Conservation (phyloP, 2,329 filamentous ascomycete genomes). For the Purpureocillium takamizusanense region DNA sequence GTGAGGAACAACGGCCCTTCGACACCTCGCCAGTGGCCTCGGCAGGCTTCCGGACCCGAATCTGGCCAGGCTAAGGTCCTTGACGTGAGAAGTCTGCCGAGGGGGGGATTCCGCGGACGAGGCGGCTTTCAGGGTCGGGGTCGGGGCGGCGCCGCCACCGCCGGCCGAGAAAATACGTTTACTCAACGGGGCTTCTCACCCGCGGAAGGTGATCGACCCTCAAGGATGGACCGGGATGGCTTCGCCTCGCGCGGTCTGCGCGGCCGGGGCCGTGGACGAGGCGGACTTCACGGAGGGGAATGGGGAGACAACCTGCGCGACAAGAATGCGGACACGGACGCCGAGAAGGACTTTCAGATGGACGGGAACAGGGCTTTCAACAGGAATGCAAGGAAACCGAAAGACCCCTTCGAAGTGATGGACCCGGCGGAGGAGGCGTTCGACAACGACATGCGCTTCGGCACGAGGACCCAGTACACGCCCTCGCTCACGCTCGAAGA, state of each 20-base stretch:
- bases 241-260: conserved; percentile 7
- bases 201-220: conserved; percentile 9
- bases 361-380: no score
- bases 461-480: conserved; percentile 18
- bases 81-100: conserved; percentile 27
- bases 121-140: conserved; percentile 15
- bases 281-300: conserved; percentile 7
- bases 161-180: neutral
- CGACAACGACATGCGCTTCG: conserved; percentile 25
- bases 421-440: conserved; percentile 25
- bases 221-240: conserved; percentile 5
- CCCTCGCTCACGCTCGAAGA: conserved; percentile 23
- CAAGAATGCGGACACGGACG: conserved; percentile 13
- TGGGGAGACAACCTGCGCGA: conserved; percentile 10
- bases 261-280: conserved; percentile 6
- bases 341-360: conserved; percentile 9
- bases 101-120: conserved; percentile 17
- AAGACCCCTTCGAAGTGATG: conserved; percentile 15
- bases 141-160: conserved; percentile 1
- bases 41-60: conserved; percentile 1
- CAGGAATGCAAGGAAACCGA: conserved; percentile 12
- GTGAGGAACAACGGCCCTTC: conserved; percentile 11
- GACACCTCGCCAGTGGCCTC: conserved; percentile 1
- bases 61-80: conserved; percentile 23
- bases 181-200: conserved; percentile 2